Evolutionary conservation across 116 monocot genomes (phyloP).

Genomic region (Trichopus zeylanicus): DNA sequence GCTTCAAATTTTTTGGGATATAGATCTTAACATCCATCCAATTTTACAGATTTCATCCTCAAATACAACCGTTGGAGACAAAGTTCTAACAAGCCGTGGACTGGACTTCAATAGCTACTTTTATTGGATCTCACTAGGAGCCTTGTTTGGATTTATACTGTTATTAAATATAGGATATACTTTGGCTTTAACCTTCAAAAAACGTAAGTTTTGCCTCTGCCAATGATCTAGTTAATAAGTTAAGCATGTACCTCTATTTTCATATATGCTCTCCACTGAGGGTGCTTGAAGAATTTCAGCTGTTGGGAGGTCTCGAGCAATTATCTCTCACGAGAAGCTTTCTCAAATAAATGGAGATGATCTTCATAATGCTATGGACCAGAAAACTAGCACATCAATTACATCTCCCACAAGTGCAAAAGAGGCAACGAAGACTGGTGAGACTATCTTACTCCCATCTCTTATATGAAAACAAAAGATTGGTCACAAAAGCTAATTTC

Average conservation of each 20-base stretch:
- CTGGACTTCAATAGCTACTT: constrained; percentile 29
- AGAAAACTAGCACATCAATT: background rate
- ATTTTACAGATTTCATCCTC: constrained; percentile 27
- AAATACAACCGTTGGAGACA: constrained; percentile 36
- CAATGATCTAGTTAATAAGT: no score
- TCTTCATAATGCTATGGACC: background rate
- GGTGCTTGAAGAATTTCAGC: constrained; percentile 26
- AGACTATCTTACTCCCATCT: constrained; percentile 4
- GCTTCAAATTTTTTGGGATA: no score
- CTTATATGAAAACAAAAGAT: background rate
- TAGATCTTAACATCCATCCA: background rate
- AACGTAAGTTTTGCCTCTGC: constrained; percentile 20
- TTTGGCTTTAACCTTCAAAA: constrained; percentile 52
- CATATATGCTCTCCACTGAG: background rate
- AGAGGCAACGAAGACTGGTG: constrained; percentile 17
- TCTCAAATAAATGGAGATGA: constrained; percentile 28
- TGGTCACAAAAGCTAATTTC: background rate
- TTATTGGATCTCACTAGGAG: constrained; percentile 75
- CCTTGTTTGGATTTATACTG: constrained; percentile 43
- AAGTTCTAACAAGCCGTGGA: constrained; percentile 23
- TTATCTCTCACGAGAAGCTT: constrained; percentile 70
- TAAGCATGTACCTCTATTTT: background rate
- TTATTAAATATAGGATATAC: constrained; percentile 56
- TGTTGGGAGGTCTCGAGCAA: constrained; percentile 43
- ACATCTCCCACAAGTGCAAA: constrained; percentile 1